A percentile compares a stretch with the other conserved stretches of the same genome.
These are phyloP conservation scores for Aureobasidium uvarum DNA, from an alignment of 2,329 filamentous ascomycete species.

Conservation along the genomic window DNA sequence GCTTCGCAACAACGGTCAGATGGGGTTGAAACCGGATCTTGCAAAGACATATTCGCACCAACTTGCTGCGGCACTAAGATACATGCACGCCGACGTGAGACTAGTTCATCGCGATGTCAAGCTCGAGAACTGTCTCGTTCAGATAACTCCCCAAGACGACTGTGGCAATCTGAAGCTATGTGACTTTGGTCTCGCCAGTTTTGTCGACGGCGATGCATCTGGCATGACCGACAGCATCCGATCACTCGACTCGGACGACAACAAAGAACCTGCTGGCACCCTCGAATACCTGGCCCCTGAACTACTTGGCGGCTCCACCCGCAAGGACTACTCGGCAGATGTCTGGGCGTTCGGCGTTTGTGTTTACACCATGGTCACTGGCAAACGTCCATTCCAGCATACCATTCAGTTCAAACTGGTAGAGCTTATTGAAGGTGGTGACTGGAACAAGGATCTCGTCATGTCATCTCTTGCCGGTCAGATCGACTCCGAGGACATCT, in stretches of 20 bases:
- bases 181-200: slow-evolving; percentile 69
- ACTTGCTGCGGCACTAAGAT: slow-evolving; percentile 62
- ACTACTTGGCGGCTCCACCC: slow-evolving; percentile 44
- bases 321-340: slow-evolving; percentile 58
- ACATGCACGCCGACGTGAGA: slow-evolving; percentile 65
- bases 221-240: slow-evolving; percentile 44
- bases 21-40: slow-evolving; percentile 51
- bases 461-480: slow-evolving; percentile 44
- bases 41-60: slow-evolving; percentile 63
- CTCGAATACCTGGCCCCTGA: slow-evolving; percentile 56
- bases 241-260: slow-evolving; percentile 51
- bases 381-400: slow-evolving; percentile 62
- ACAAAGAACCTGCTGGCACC: slow-evolving; percentile 50
- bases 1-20: slow-evolving; percentile 45
- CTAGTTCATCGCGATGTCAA: slow-evolving; percentile 68
- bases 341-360: slow-evolving; percentile 67
- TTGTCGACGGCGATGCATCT: slow-evolving; percentile 55
- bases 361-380: slow-evolving; percentile 60
- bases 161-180: slow-evolving; percentile 61
- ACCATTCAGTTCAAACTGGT: slow-evolving; percentile 58
- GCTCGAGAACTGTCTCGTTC: slow-evolving; percentile 65
- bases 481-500: slow-evolving; percentile 46
- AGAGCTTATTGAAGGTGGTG: slow-evolving; percentile 58
- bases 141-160: slow-evolving; percentile 35
- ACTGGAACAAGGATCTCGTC: slow-evolving; percentile 57